Conservation (phyloP, 495 filamentous ascomycete genomes). For the Tetracladium setigerum region DNA sequence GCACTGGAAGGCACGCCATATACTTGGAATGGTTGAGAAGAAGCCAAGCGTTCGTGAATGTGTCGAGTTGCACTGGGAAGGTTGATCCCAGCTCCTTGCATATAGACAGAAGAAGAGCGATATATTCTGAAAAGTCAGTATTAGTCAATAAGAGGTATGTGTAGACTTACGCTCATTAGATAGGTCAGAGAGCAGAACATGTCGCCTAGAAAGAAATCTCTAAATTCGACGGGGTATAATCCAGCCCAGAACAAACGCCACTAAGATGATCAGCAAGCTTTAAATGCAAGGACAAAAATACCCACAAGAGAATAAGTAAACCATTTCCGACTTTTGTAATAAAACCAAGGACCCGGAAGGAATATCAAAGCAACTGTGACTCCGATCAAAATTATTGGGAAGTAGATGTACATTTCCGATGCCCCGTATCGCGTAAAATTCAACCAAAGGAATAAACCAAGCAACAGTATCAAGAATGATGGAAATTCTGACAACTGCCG, state of each 20-base stretch:
- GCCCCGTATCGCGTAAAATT: slow-evolving; percentile 66
- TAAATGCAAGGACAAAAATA: background rate
- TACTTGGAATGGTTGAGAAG: slow-evolving; percentile 71
- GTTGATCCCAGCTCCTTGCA: slow-evolving; percentile 61
- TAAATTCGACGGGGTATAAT: slow-evolving; percentile 87
- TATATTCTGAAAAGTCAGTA: slow-evolving; percentile 53
- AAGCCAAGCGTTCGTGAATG: slow-evolving; percentile 83
- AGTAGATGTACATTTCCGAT: slow-evolving; percentile 72
- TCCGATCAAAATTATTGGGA: slow-evolving; percentile 73
- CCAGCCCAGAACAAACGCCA: slow-evolving; percentile 81
- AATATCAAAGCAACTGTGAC: slow-evolving; percentile 61
- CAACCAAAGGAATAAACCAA: slow-evolving; percentile 77
- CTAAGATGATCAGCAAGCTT: slow-evolving; percentile 32
- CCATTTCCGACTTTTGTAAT: slow-evolving; percentile 73
- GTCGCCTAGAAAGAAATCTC: slow-evolving; percentile 95
- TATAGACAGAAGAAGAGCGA: slow-evolving; percentile 95
- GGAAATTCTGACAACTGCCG: slow-evolving; percentile 81
- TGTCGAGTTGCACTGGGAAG: slow-evolving; percentile 71
- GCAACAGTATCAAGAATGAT: slow-evolving; percentile 64
- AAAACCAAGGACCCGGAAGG: slow-evolving; percentile 64
- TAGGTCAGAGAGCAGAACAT: slow-evolving; percentile 96
- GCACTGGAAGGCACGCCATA: slow-evolving; percentile 88
- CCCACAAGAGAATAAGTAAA: slow-evolving; percentile 77
- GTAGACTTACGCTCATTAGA: slow-evolving; percentile 64
- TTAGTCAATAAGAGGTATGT: background rate